Base-by-base conservation (phyloP, 495 filamentous ascomycete species). In the Penicillium tannophilum region DNA sequence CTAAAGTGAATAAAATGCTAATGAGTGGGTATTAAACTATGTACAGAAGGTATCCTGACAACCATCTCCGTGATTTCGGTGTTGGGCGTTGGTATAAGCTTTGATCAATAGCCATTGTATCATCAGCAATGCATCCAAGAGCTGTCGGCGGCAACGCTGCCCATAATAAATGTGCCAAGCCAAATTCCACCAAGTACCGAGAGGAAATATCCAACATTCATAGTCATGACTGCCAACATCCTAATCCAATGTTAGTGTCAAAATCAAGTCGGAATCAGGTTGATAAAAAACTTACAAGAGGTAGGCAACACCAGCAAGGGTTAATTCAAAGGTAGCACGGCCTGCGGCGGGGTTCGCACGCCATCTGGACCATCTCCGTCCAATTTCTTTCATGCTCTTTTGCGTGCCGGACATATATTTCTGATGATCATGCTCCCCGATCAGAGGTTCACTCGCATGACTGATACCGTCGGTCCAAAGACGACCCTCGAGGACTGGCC, bases 191-290 rank as follows among this genome's bases (percentile, higher is more conserved):
- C 89, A 23, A 98, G 83, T 1, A 96, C 83, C 1, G 93, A 92
- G 26, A 93, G 74, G 75, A 97, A 97, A 67, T 96, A 98, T n/a
- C 93, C 93, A 45, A 97, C 84, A 65, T 98, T 98, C 84, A 93
- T 84, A 4, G 92, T 94, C 93, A 98, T 98, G 64, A 96, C 90
- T n/a, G 90, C 93, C 75, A 98, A 78, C 93, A 98, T 98, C 51
- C 93, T 98, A 66, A 10, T 52, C 64, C 68, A 66, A 44, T 26
- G 14, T 20, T 28, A 50, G 35, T 30, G 24, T 24, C 9, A 35
- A 41, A n/a, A 0, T 10, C 45, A 52, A 26, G 42, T 4, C 26
- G 36, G 6, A 12, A 23, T 28, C 39, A 45, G 64, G 63, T 62
- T 33, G 70, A 63, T 67, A 60, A 24, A 71, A 52, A 16, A 39